A percentile compares a stretch with the other conserved stretches of the same genome.
Conservation (phyloP, 805 yeast species). For the Cyberlindnera petersonii region DNA sequence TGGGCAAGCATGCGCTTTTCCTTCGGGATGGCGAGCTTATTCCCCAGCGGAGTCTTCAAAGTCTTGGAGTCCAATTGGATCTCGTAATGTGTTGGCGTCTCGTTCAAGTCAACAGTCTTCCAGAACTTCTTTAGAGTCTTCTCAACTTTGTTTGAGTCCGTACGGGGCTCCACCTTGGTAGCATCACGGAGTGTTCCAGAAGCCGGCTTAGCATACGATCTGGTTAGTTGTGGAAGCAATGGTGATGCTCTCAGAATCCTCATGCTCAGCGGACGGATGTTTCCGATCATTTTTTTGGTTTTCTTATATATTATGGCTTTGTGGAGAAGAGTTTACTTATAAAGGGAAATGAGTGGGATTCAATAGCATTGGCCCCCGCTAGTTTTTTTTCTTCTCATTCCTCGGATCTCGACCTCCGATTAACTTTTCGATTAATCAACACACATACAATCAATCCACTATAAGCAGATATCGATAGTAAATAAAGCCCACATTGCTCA, state of each 20-base stretch:
- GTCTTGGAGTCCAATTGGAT: constrained; percentile 73
- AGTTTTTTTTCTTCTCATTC: no score
- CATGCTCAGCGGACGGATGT: no score
- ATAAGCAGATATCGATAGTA: no score
- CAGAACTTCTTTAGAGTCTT: constrained; percentile 74
- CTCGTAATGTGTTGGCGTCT: constrained; percentile 34
- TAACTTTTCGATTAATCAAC: no score
- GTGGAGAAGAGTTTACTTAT: no score
- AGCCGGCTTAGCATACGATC: constrained; percentile 6
- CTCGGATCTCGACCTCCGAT: no score
- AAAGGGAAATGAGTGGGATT: no score
- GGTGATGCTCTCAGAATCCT: not conserved
- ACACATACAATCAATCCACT: no score
- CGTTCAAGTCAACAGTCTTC: constrained; percentile 59
- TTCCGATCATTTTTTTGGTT: not conserved
- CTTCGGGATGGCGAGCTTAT: constrained; percentile 59
- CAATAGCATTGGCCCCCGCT: no score
- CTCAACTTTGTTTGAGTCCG: constrained; percentile 63
- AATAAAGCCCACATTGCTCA: not conserved
- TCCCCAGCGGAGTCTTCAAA: constrained; percentile 80
- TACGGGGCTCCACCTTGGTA: constrained; percentile 5
- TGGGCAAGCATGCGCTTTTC: constrained; percentile 61
- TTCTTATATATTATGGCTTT: not conserved
- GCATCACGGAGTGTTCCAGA: constrained; percentile 1
- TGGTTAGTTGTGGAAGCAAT: not conserved